Conservation (phyloP, 331 rosid species). For the Pyrus hybrid region DNA sequence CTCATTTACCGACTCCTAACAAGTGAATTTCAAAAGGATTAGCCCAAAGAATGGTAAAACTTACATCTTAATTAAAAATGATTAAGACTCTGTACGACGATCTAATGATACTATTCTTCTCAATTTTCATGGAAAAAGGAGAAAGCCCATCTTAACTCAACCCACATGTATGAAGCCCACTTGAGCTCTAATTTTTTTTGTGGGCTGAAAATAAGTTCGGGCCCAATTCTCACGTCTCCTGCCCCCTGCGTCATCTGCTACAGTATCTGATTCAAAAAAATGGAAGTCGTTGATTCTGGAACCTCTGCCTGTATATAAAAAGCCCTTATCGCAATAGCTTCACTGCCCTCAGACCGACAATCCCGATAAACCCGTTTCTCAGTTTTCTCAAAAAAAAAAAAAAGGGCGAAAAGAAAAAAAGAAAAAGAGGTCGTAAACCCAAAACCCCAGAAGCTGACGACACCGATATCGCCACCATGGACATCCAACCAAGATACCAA, state of each 20-base stretch:
- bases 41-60: too few species aligned
- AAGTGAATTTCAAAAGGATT: too few species aligned
- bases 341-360: background rate
- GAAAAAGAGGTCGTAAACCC: constrained; percentile 42
- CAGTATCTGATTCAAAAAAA: background rate
- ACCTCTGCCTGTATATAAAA: background rate
- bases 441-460: constrained; percentile 21
- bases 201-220: background rate
- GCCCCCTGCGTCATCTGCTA: background rate
- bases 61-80: too few species aligned
- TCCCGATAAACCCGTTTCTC: background rate
- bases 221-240: constrained; percentile 4
- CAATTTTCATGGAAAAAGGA: background rate
- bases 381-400: too few species aligned
- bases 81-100: too few species aligned
- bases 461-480: constrained; percentile 5
- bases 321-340: background rate
- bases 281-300: background rate
- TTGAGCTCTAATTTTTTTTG: background rate
- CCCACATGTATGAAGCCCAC: background rate
- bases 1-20: too few species aligned
- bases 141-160: background rate
- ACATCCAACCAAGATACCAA: constrained; percentile 11
- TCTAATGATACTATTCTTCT: too few species aligned
- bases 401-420: too few species aligned